Evolutionary conservation across 2,329 filamentous ascomycete species (phyloP), one percentile per base, ranked within the genome.

Genomic region (Alternaria sp.): DNA sequence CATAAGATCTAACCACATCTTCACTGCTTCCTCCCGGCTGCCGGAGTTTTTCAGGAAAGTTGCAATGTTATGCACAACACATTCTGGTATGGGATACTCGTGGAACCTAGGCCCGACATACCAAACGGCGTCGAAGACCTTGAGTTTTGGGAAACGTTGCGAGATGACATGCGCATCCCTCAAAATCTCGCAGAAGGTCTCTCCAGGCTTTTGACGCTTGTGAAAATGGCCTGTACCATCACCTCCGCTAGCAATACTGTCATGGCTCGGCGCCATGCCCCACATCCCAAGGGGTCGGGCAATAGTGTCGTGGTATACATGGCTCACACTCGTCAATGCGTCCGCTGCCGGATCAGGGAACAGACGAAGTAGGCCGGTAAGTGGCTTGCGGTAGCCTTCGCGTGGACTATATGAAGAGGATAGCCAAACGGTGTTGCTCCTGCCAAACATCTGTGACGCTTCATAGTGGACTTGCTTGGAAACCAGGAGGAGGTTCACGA

Each of bases 401-500:
- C 46, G 38, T 5, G 28, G 4, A 5, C 28, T 50, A 28, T 48
- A 54, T 4, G 16, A 12, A 4, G 27, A 9, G 11, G 49, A 20
- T 22, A 73, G 27, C 7, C 41, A 14, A 46, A 73, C 30, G 1
- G 51, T 44, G n/a, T 66, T 72, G 55, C 49, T 41, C 11, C 59
- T 54, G 16, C 54, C 65, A 28, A 72, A 70, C 0, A 66, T 59
- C 22, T 63, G 34, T 1, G 67, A 43, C 2, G 70, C 67, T 61
- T 74, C 70, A 3, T 50, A 16, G 49, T 74, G 66, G 2, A 73
- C 61, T 59, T 68, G 67, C 8, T 49, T 59, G 18, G 55, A 66
- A 34, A 59, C 60, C 7, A 70, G 54, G 46, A 67, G 65, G 3
- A 73, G 52, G 36, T 60, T 65, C 14, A 30, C 28, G 28, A 30